phyloP scores from a whole-genome alignment of 2,329 filamentous ascomycete species.

The Elsinoe perseae region DNA sequence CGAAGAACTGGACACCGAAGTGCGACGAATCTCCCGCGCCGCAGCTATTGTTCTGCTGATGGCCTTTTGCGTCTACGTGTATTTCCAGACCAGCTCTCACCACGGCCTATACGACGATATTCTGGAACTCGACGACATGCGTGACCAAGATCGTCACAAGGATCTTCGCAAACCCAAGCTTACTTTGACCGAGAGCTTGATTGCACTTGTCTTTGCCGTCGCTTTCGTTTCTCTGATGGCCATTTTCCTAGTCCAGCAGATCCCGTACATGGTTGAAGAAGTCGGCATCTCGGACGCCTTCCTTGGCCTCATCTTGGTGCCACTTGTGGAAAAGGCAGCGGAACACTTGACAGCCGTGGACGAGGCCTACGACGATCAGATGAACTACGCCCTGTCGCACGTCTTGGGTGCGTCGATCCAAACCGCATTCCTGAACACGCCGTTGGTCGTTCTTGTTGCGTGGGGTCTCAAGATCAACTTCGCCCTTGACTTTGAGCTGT shows the following conservation, averaged over 20 bases:
- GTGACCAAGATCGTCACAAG: constrained; percentile 55
- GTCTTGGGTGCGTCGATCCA: constrained; percentile 82
- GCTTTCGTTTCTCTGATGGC: constrained; percentile 66
- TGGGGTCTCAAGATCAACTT: constrained; percentile 67
- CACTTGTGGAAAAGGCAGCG: constrained; percentile 75
- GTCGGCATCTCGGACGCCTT: constrained; percentile 48
- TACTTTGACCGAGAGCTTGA: constrained; percentile 62
- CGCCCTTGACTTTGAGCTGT: constrained; percentile 77
- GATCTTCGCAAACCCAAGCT: constrained; percentile 59
- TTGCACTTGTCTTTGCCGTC: constrained; percentile 59
- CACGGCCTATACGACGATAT: constrained; percentile 71
- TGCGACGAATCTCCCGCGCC: constrained; percentile 60
- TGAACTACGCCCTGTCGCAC: constrained; percentile 75
- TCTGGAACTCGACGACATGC: constrained; percentile 61
- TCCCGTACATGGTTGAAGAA: constrained; percentile 51
- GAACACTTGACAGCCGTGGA: constrained; percentile 79
- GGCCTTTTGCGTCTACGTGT: constrained; percentile 55
- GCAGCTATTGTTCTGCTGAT: constrained; percentile 64
- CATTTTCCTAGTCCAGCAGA: constrained; percentile 67
- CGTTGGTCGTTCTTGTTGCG: constrained; percentile 72
- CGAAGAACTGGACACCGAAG: constrained; percentile 43
- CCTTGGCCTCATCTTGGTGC: constrained; percentile 66
- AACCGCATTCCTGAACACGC: constrained; percentile 80
- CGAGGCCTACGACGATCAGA: constrained; percentile 71
- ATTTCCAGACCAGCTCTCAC: constrained; percentile 68